Base-by-base conservation (phyloP, 164 flowering plant species). In the Vitis labrusca region DNA sequence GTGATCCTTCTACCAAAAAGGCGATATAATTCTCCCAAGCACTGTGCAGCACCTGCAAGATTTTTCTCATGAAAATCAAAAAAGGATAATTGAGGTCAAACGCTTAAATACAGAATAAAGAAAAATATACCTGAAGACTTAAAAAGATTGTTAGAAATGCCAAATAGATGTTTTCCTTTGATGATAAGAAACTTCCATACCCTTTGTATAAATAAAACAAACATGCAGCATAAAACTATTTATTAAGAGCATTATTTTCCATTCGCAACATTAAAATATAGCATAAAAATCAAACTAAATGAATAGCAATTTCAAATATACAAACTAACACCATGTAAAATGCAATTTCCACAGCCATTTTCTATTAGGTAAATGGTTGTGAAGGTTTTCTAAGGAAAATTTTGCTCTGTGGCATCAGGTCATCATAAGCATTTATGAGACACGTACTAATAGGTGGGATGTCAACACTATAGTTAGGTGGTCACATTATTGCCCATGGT, bases 1-100 rank as follows among this genome's bases (percentile, higher is more conserved):
- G 94, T 88, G 55, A 95, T 93, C 79, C 82, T 82, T 80, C 93
- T 83, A 61, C 99, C 99, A 81, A 95, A 95, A 68, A 78, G 80
- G 57, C 76, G 86, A 78, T 95, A 93, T 64, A 95, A 70, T 69
- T 93, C 96, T 66, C 99, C 98, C 85, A 95, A 73, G 82, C 97
- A 93, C 80, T 88, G 93, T 49, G 95, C 90, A 64, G 91, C 97
- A 77, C 99, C 99, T 93, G 64, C 54, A 75, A 55, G 72, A 57
- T 61, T 64, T 50, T 55, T 69, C 16, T 49, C 16, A 50, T 8
- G 49, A 48, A 47, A 52, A 62, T 10, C 50, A 50, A 16, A 52
- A 49, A 23, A 66, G 66, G 0, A 30, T 47, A 52, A 49, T 53
- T 19, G 32, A 51, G 37, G 32, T 4, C 48, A 49, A 69, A 74